Base-by-base conservation (phyloP, 768 basidiomycete genomes). In the Suillus occidentalis region DNA sequence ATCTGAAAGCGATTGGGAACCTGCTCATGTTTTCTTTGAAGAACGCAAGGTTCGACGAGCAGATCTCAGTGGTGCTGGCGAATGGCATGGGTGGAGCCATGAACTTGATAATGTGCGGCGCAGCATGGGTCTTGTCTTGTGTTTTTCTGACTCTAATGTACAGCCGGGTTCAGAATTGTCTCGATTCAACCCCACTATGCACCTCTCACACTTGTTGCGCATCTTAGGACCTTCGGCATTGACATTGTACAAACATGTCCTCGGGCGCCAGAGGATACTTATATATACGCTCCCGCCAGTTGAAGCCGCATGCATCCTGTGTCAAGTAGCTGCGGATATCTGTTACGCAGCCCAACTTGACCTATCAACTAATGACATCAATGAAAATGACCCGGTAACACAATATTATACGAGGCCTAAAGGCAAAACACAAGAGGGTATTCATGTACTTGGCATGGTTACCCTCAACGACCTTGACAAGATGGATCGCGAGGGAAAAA, bases 241-340 rank as follows among this genome's bases (percentile, higher is more conserved):
- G 42, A 94, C 91, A 0, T 75, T 94, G 3, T 92, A 91, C 78
- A 93, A 93, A 70, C 86, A 93, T 69, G 84, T 92, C 18, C 81
- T 94, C 6, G 88, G 88, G 0, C 84, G 92, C 7, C 85, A 82
- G 61, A 82, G 93, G 18, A 85, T 94, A n/a, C 78, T 95, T 43
- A 88, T 95, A 40, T 91, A 91, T 72, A 91, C 92, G 0, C 78
- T 87, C 2, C 91, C 92, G 0, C 90, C 92, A 0, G 90, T 94
- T 14, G 90, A 94, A 72, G 85, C 87, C 0, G 90, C 92, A 0
- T 93, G 90, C 67, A 83, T 90, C 5, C 81, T 95, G 40, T 86
- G 86, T 56, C 82, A 82, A 57, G 79, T 82, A 13, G 82, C 81
- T 8, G 90, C 90, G 63, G 88, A 90, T 60, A 86, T 89, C 6